Evolutionary conservation across 2,329 filamentous ascomycete species (phyloP).

Genomic region (Epichloe scottii): DNA sequence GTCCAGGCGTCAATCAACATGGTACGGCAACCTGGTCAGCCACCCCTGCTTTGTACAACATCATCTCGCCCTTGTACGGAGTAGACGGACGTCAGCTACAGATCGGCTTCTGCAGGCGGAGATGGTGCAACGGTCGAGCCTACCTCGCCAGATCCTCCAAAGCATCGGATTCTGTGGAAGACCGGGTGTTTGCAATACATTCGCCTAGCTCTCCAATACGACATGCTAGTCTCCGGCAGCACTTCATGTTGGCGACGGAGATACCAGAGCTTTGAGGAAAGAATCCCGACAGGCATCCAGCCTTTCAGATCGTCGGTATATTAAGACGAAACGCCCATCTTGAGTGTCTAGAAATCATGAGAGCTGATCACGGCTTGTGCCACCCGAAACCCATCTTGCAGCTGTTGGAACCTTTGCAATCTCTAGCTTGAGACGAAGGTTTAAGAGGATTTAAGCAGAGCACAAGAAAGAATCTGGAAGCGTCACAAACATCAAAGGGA

Average conservation of each 20-base stretch:
- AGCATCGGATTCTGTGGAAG: neutral
- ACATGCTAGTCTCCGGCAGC: neutral
- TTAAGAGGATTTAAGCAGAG: neutral
- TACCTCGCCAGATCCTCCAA: neutral
- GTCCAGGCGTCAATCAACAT: neutral
- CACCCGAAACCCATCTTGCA: neutral
- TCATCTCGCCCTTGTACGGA: neutral
- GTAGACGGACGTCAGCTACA: neutral
- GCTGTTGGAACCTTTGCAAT: neutral
- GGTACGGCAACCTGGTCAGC: neutral
- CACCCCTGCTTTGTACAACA: neutral
- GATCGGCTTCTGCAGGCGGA: conserved; percentile 4
- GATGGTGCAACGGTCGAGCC: conserved; percentile 1
- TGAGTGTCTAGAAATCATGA: neutral
- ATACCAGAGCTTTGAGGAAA: neutral
- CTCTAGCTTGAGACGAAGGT: neutral
- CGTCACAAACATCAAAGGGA: neutral
- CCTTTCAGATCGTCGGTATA: neutral
- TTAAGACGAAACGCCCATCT: neutral
- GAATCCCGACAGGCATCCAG: neutral
- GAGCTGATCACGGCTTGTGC: neutral
- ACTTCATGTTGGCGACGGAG: neutral
- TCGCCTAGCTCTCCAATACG: neutral
- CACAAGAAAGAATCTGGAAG: neutral
- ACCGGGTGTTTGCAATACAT: neutral